phyloP scores from a whole-genome alignment of 257 asterid genomes.

The Nicotiana noctiflora region DNA sequence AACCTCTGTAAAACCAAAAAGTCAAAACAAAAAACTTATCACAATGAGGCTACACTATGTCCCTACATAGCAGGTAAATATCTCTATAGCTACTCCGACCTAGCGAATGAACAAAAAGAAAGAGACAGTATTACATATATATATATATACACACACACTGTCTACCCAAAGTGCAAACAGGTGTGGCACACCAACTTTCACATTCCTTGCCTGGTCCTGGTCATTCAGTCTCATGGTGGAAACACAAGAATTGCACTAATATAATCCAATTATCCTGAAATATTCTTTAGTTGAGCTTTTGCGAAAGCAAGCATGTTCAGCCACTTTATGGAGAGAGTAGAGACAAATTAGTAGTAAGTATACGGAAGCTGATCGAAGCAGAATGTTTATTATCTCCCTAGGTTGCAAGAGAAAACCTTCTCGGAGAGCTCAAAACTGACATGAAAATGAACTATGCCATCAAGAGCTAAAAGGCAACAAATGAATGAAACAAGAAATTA shows the following conservation, averaged over 20 bases:
- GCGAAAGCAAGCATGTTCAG: background rate
- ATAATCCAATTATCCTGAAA: background rate
- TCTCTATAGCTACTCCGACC: background rate
- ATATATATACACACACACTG: no score
- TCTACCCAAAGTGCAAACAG: no score
- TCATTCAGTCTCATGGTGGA: background rate
- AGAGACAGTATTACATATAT: background rate
- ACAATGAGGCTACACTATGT: background rate
- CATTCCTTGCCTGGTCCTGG: background rate
- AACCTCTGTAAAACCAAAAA: constrained; percentile 30
- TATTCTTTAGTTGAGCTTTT: background rate
- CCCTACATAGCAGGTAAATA: background rate
- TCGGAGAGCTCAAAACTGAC: background rate
- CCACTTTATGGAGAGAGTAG: background rate
- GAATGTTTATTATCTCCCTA: background rate
- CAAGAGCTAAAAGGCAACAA: background rate
- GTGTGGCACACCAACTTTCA: background rate
- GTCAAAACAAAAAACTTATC: background rate
- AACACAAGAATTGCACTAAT: background rate
- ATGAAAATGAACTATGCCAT: background rate
- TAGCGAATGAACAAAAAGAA: background rate
- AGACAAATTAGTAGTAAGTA: background rate
- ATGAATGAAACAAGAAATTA: background rate
- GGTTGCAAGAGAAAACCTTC: background rate
- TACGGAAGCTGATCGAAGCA: background rate